These are phyloP conservation scores for Stygiomarasmius scandens DNA, from an alignment of 1,284 basidiomycete species.

Conservation along the genomic window DNA sequence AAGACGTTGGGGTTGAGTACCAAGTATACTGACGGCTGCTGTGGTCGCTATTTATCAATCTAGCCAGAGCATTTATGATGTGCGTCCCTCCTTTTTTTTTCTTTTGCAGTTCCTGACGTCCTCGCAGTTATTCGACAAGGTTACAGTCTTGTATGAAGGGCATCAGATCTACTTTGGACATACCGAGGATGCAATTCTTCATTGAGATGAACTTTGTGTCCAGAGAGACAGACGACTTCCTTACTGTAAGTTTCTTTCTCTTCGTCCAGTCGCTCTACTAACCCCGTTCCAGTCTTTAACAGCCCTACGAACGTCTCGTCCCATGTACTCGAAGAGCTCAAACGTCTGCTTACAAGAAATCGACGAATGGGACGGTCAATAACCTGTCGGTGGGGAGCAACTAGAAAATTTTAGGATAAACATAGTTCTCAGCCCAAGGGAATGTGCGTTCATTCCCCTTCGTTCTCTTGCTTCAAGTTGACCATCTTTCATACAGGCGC, in stretches of 20 bases:
- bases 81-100: constrained; percentile 7
- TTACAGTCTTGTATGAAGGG: constrained; percentile 47
- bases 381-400: constrained; percentile 36
- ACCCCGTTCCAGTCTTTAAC: constrained; percentile 48
- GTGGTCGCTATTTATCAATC: constrained; percentile 48
- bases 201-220: constrained; percentile 67
- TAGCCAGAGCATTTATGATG: constrained; percentile 44
- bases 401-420: constrained; percentile 39
- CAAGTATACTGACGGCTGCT: constrained; percentile 17
- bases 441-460: constrained; percentile 24
- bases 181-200: constrained; percentile 56
- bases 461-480: constrained; percentile 8
- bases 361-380: constrained; percentile 32
- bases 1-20: constrained; percentile 18
- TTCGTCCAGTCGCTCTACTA: not conserved
- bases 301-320: constrained; percentile 46
- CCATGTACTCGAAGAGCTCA: constrained; percentile 49
- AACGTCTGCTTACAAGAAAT: constrained; percentile 36
- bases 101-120: not conserved
- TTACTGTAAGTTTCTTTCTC: constrained; percentile 33
- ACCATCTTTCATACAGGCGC: constrained; percentile 13
- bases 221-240: constrained; percentile 69
- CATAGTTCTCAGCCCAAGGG: constrained; percentile 41
- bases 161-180: constrained; percentile 55
- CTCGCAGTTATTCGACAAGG: constrained; percentile 17